Conservation (phyloP, 805 yeast species). For the Kurtzmaniella fragi region DNA sequence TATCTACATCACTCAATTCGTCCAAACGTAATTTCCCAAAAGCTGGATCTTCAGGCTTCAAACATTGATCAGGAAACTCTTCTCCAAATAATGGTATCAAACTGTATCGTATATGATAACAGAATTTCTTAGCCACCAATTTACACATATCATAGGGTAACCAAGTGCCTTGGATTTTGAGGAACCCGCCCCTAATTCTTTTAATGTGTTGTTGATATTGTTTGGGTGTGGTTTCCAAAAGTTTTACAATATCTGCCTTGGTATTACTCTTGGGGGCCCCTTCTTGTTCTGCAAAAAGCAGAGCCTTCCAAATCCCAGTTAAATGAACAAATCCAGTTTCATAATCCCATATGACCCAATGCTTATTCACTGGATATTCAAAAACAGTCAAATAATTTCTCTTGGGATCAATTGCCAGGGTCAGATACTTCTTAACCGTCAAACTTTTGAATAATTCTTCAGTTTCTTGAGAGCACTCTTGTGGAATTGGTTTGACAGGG, state of each 20-base stretch:
- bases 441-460: constrained; percentile 13
- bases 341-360: constrained; percentile 83
- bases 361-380: constrained; percentile 64
- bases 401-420: constrained; percentile 58
- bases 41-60: constrained; percentile 54
- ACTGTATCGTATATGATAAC: constrained; percentile 71
- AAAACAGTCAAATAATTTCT: constrained; percentile 64
- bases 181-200: constrained; percentile 84
- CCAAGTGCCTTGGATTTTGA: constrained; percentile 96
- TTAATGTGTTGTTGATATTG: constrained; percentile 57
- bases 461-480: not conserved
- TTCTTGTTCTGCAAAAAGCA: constrained; percentile 14
- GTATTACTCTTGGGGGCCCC: constrained; percentile 12
- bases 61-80: constrained; percentile 57
- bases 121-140: constrained; percentile 64
- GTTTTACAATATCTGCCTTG: constrained; percentile 76
- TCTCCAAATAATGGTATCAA: constrained; percentile 78
- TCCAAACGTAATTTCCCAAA: constrained; percentile 57
- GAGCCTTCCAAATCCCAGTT: constrained; percentile 81
- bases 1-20: constrained; percentile 11
- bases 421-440: constrained; percentile 54
- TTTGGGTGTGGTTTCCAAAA: constrained; percentile 58
- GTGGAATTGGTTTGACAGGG: not conserved
- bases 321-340: constrained; percentile 80
- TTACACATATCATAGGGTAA: constrained; percentile 66